Conservation (phyloP, 805 yeast genomes). For the Metschnikowia cubensis region DNA sequence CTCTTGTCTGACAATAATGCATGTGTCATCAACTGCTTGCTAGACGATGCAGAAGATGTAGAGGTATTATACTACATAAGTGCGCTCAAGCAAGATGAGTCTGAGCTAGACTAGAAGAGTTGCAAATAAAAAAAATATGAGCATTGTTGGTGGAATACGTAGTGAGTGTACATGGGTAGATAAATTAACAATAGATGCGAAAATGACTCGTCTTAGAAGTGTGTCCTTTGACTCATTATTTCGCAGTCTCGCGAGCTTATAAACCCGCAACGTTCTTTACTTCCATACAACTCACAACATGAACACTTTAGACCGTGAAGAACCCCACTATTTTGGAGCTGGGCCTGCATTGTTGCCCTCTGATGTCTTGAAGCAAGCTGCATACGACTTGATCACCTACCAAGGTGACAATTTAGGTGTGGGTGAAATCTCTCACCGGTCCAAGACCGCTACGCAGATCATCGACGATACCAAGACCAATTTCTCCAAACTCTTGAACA, state of each 20-base stretch:
- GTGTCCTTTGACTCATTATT: slow-evolving; percentile 1
- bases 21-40: slow-evolving; percentile 60
- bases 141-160: background rate
- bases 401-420: slow-evolving; percentile 73
- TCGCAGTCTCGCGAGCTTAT: slow-evolving; percentile 1
- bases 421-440: slow-evolving; percentile 96
- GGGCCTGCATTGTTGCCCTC: slow-evolving; percentile 96
- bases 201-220: slow-evolving; percentile 1
- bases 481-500: slow-evolving; percentile 56
- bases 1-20: slow-evolving; percentile 55
- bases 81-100: slow-evolving; percentile 19
- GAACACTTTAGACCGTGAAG: slow-evolving; percentile 52
- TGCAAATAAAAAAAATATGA: background rate
- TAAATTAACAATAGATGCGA: background rate
- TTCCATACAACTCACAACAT: slow-evolving; percentile 4
- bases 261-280: background rate
- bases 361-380: slow-evolving; percentile 80
- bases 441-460: slow-evolving; percentile 72
- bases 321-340: slow-evolving; percentile 91
- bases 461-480: slow-evolving; percentile 72
- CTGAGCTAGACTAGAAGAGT: background rate
- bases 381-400: slow-evolving; percentile 73
- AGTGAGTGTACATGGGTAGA: background rate
- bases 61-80: slow-evolving; percentile 61
- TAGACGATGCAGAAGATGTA: slow-evolving; percentile 61